Conservation (phyloP, 176 grass and related monocot genomes). For the Phragmites australis region DNA sequence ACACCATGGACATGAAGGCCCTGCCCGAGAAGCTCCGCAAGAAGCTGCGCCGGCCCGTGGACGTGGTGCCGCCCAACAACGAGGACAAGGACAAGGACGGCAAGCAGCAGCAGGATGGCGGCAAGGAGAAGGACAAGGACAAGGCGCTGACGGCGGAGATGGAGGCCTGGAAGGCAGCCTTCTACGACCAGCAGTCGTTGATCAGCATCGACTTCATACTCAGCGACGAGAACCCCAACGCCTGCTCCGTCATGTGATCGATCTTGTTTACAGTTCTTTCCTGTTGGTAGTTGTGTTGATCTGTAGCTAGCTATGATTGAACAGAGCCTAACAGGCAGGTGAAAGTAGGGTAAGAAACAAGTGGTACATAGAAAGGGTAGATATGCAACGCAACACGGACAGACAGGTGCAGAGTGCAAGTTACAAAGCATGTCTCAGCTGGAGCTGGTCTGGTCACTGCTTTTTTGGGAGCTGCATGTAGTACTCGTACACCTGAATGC, state of each 20-base stretch:
- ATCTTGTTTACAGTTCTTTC: neutral
- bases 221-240: slow-evolving; percentile 89
- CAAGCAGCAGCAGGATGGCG: neutral
- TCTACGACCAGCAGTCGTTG: slow-evolving; percentile 54
- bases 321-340: neutral
- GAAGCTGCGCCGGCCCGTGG: slow-evolving; percentile 53
- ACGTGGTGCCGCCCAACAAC: slow-evolving; percentile 39
- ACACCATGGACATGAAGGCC: slow-evolving; percentile 70
- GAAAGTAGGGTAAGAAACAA: neutral
- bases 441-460: neutral
- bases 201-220: slow-evolving; percentile 60
- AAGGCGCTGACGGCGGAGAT: slow-evolving; percentile 36
- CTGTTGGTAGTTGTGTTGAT: neutral
- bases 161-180: slow-evolving; percentile 35
- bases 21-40: slow-evolving; percentile 52
- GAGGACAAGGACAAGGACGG: slow-evolving; percentile 23
- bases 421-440: neutral
- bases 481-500: no score
- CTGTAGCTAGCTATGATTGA: neutral
- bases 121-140: slow-evolving; percentile 26
- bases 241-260: slow-evolving; percentile 65
- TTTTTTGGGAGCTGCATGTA: neutral
- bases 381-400: neutral
- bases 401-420: neutral
- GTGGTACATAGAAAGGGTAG: neutral